Evolutionary conservation across 2,329 filamentous ascomycete species (phyloP), one percentile per base, ranked within the genome.

Genomic region (Chaetomium olivaceum): DNA sequence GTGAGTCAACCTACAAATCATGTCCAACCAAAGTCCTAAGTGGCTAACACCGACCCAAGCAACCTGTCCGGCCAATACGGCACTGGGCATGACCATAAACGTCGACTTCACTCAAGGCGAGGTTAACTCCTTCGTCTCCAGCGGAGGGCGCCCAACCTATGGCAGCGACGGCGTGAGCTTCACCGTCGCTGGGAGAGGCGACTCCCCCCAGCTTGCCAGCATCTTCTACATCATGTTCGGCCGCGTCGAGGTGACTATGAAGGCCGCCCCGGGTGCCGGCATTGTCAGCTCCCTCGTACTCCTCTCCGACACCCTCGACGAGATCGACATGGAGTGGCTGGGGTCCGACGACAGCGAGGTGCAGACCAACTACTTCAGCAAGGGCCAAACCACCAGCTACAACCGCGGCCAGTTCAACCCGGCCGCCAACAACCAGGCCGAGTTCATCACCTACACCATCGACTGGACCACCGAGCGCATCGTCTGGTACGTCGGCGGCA

Each of bases 171-270:
- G 95, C 66, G 93, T 86, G 29, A 86, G 86, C 19, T 96, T 99
- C 76, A 93, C 91, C 29, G 89, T 99, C 61, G 79, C 87, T 61
- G 81, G 88, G 74, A 83, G 88, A 59, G 93, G 94, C 64, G 92
- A 99, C 75, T 87, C 92, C 3, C 95, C 95, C 0, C 90, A 94
- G 76, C 86, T 99, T 67, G 85, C 85, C 70, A 96, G 93, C 67
- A 87, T 95, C 73, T 98, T 96, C 86, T 98, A 97, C 83, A 97
- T 99, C 81, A 98, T 99, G 95, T 99, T 97, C 77, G 95, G 95
- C 71, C 91, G 89, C 69, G 91, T 97, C 74, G 91, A 96, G 70
- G 87, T 93, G 71, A 89, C 87, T 36, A 85, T 97, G 81, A 93
- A 94, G 79, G 88, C 92, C 29, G 93, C 95, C 11, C 89, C 93